phyloP scores from a whole-genome alignment of 179 eudicot genomes.

The Nepenthes alata region DNA sequence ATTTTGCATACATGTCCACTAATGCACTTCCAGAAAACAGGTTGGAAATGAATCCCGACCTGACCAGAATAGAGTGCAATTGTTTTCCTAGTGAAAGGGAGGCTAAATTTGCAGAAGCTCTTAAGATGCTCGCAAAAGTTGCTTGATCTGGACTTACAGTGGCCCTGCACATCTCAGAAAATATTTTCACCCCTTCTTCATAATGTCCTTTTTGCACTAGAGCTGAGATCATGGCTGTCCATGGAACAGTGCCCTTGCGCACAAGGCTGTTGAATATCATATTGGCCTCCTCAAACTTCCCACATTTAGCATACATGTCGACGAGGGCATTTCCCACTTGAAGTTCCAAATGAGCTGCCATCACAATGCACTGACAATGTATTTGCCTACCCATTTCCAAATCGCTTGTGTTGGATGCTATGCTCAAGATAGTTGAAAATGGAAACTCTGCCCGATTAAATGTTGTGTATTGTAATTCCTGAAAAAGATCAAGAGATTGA shows the following conservation, averaged over 20 bases:
- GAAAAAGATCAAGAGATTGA: constrained; percentile 40
- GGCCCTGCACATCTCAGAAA: constrained; percentile 41
- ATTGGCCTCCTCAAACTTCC: constrained; percentile 46
- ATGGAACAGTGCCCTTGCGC: constrained; percentile 43
- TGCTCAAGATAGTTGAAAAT: constrained; percentile 57
- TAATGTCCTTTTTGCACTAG: constrained; percentile 50
- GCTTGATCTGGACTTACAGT: constrained; percentile 53
- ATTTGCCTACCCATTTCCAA: constrained; percentile 57
- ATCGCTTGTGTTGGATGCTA: constrained; percentile 38
- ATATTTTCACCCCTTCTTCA: constrained; percentile 49
- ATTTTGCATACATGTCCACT: constrained; percentile 85
- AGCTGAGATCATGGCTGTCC: constrained; percentile 75
- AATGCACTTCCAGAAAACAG: constrained; percentile 73
- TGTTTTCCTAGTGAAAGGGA: constrained; percentile 57
- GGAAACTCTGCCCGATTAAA: constrained; percentile 51
- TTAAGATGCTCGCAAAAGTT: constrained; percentile 59
- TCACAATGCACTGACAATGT: constrained; percentile 61
- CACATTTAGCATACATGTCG: constrained; percentile 86
- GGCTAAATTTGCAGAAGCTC: constrained; percentile 64
- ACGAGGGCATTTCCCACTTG: constrained; percentile 58
- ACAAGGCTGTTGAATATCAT: constrained; percentile 34
- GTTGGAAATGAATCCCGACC: constrained; percentile 42
- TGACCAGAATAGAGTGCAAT: constrained; percentile 40
- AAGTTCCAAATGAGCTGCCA: constrained; percentile 33
- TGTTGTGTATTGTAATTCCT: constrained; percentile 28